Evolutionary conservation across 73 alveolate genomes (phyloP), one percentile per base, ranked within the genome.

Genomic region (Uronychia binucleata): DNA sequence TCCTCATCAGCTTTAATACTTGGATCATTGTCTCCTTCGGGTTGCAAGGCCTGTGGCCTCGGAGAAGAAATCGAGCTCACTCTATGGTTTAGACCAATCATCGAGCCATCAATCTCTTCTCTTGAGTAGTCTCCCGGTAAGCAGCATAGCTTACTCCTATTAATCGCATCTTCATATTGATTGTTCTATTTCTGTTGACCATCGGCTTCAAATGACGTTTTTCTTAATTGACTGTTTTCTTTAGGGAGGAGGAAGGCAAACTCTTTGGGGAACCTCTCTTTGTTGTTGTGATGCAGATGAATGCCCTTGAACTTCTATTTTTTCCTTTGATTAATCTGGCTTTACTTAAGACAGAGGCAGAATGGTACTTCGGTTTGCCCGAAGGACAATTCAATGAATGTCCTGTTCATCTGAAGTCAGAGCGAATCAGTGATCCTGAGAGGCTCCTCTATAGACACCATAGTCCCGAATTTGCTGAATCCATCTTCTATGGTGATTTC

Each of bases 401-500:
- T 46, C 67, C 67, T 5, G 19, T 46, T 46, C 67, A 46, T 46
- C 19, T 46, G 19, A 11, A 46, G 67, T 5, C 67, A 46, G 67
- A 46, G 5, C 67, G 5, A 11, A 5, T 46, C 67, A 11, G 67
- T 11, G n/a, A 46, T 19, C 19, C 19, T 46, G 67, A 46, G 5
- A 11, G 67, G 67, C 19, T 46, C 67, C 67, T 46, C 67, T 11
- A 46, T 19, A 46, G 67, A 46, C 5, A 46, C 67, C 67, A 46
- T 46, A 19, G 67, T 46, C 67, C 67, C 67, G 67, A 46, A 46
- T 19, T 46, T 46, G 19, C 67, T 46, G 19, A 11, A 46, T 11
- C 67, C 67, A 46, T 46, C 67, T 46, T 46, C 67, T 46, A 46
- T 46, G 5, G 67, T 46, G 19, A 46, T 82, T 88, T 88, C 1